Base-by-base conservation (phyloP, 805 yeast genomes). In the Brettanomyces nanus region DNA sequence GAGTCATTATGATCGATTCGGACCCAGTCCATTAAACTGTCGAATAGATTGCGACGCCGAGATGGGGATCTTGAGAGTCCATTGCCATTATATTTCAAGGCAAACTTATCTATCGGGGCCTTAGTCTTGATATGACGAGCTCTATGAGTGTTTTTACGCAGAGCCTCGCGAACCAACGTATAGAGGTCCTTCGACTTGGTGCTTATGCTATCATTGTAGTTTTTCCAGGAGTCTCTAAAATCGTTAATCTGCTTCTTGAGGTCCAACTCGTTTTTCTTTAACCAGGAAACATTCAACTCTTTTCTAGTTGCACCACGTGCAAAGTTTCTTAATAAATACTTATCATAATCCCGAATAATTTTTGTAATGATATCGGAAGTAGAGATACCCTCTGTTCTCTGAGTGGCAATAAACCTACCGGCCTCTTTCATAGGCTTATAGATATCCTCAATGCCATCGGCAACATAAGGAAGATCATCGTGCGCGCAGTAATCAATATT, bases 281-380 rank as follows among this genome's bases (percentile, higher is more conserved):
- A 70, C 98, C 98, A 92, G 22, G 95, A 83, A 17, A 92, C 97
- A 54, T 92, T 92, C 52, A 92, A 73, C 54, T 92, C 98, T 59
- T 92, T 86, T 54, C 98, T 74, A 3, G 97, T 84, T 9, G 96
- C 97, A 34, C 98, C 98, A 48, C 98, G 75, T 13, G 96, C 95
- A 62, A 92, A 90, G 65, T 92, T 92, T 58, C 98, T 77, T 92
- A 90, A 82, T 59, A 92, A 68, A 61, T 92, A 92, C 64, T 89
- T 86, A 66, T 92, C 98, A 63, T 92, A 92, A 63, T 92, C 97
- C 51, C 92, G 75, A 50, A 92, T 89, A 50, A 92, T 85, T 56
- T 84, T 86, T 44, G 97, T 90, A 54, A 92, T 92, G 48, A 92
- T 90, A 59, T 90, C 97, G 25, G 95, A 82, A 1, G 98, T 92